Evolutionary conservation across 805 yeast species (phyloP), one percentile per base, ranked within the genome.

Genomic region (Wickerhamomyces hampshirensis): DNA sequence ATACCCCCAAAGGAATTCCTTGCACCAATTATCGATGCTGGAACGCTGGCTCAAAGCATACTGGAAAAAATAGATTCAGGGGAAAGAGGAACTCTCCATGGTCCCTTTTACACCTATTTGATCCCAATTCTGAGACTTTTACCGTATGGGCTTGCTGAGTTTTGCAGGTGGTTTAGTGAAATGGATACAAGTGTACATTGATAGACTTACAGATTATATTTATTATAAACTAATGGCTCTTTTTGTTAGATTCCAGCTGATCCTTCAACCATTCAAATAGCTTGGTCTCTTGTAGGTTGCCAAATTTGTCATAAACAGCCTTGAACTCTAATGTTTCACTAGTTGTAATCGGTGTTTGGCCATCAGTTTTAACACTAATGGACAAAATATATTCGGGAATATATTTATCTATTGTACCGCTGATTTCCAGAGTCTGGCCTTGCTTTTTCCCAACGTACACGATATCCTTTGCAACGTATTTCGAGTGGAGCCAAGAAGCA

Each of bases 11-110:
- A 80, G 26, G 66, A 74, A 16, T 59, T 80, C 27, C 59, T 87
- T 26, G 97, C 97, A 0, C 97, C 96, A 0, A 77, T 84, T 29
- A 59, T 86, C 13, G 75, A 77, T 10, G 80, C 83, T 0, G 50
- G 45, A 5, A 62, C 62, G 34, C 77, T 87, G 17, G 89, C 95
- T 0, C 37, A 46, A 4, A 60, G 61, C 13, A 72, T 88, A 4
- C 63, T 80, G 6, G 50, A 60, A 4, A 75, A 81, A 1, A 62
- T 83, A 21, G 71, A 69, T 21, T 47, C 60, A 17, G 96, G 95
- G 4, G 67, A 72, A 44, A 59, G 84, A 34, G 95, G 94, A 2
- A 80, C 77, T 35, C 66, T 89, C 19, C 74, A 73, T 44, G 58
- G 75, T 27, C 96, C 96, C 0, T 62, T 80, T 18, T 89, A 87